Conservation (phyloP, 2,329 filamentous ascomycete species). For the Stachybotrys echinatus region DNA sequence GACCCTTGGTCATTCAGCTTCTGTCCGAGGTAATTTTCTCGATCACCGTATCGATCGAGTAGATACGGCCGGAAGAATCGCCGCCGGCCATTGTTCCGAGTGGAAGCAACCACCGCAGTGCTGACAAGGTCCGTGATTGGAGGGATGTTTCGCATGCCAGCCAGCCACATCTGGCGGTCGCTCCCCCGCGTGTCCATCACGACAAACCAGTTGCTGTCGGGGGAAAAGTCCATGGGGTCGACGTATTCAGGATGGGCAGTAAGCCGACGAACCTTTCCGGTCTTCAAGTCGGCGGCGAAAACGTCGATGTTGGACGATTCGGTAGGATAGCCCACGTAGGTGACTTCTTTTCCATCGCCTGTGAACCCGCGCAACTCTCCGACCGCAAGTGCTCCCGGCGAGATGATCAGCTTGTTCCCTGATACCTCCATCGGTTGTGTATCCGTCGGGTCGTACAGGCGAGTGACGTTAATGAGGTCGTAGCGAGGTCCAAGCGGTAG, state of each 20-base stretch:
- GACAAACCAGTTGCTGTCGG: conserved; percentile 36
- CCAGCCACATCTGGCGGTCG: conserved; percentile 33
- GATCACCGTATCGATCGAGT: conserved; percentile 37
- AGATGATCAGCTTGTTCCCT: conserved; percentile 21
- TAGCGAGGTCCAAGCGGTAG: conserved; percentile 24
- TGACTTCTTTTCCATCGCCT: conserved; percentile 33
- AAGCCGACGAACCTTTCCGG: conserved; percentile 33
- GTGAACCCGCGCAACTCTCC: conserved; percentile 41
- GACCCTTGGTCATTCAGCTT: conserved; percentile 31
- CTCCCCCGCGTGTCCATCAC: conserved; percentile 37
- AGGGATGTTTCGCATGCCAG: conserved; percentile 33
- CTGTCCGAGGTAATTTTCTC: conserved; percentile 37
- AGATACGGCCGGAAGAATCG: conserved; percentile 41
- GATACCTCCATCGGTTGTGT: conserved; percentile 13
- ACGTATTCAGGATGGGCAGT: conserved; percentile 38
- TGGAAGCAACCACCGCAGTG: conserved; percentile 26
- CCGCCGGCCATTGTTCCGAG: conserved; percentile 38
- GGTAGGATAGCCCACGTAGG: conserved; percentile 30
- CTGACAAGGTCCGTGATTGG: conserved; percentile 33
- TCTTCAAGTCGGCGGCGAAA: conserved; percentile 32
- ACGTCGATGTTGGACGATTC: conserved; percentile 41
- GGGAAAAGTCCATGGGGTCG: conserved; percentile 35
- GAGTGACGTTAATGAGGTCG: conserved; percentile 32
- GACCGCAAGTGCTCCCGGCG: conserved; percentile 24
- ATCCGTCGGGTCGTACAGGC: conserved; percentile 20